Evolutionary conservation across 306 rosid genomes (phyloP), one percentile per base, ranked within the genome.

Genomic region (Sechiopsis laciniata): DNA sequence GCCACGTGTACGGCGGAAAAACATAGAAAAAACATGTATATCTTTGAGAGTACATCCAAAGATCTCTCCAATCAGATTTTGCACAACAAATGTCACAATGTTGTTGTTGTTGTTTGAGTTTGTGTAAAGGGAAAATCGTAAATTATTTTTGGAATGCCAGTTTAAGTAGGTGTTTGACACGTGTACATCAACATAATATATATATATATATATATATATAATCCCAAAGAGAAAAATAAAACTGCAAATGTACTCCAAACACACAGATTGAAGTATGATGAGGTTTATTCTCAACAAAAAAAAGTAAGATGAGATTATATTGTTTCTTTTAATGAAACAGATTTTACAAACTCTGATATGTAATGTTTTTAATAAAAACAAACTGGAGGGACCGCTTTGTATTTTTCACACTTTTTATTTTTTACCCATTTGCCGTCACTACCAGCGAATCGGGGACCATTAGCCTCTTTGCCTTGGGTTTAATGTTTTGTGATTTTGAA

Each of bases 281-380:
- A n/a, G n/a, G n/a, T n/a, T n/a, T n/a, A n/a, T n/a, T n/a, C n/a
- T n/a, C n/a, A n/a, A n/a, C 37, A 32, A 2, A 32, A 2, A 32
- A 2, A 32, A 0, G 7, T 10, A 35, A 11, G 72, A 68, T 45
- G 40, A 51, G 74, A 50, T 69, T 69, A 8, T 3, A 24, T 14
- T 69, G 74, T 69, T 69, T 50, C 74, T 51, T 69, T 69, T 69
- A 69, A 69, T 69, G 74, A 69, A 69, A 69, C 74, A 68, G 3
- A 45, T 21, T 19, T 42, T 0, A 4, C 71, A 37, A 64, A 64
- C 52, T 64, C 46, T 59, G 40, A 13, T 60, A 24, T 55, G n/a
- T 54, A 16, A 54, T 54, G 3, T 17, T 17, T 19, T 15, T 16
- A 16, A 54, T 16, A 54, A 54, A 54, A 54, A 15, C 17, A 54